phyloP scores from a whole-genome alignment of 2,329 filamentous ascomycete genomes.

The Cercospora canescens region DNA sequence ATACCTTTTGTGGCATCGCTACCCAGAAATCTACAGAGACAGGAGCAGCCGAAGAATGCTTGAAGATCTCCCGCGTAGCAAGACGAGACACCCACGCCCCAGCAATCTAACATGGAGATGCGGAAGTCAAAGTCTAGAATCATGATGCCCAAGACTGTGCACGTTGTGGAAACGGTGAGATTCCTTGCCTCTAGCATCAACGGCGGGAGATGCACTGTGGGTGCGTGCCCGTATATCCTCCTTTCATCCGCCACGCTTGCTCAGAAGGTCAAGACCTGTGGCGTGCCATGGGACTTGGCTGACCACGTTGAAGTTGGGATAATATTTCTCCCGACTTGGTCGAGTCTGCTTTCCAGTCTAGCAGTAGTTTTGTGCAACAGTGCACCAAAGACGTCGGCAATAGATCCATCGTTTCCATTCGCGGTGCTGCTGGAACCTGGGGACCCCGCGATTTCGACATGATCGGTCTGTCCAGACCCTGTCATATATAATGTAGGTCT shows the following conservation, averaged over 20 bases:
- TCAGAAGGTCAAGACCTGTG: slow-evolving; percentile 3
- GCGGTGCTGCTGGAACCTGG: background rate
- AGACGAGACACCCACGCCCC: background rate
- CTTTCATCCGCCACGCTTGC: background rate
- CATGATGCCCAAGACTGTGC: background rate
- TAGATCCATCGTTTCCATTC: background rate
- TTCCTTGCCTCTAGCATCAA: background rate
- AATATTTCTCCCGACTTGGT: slow-evolving; percentile 2
- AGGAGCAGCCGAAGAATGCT: background rate
- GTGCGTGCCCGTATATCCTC: background rate
- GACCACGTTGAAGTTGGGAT: background rate
- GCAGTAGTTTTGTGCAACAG: background rate
- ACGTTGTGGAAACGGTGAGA: background rate
- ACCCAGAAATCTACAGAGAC: background rate
- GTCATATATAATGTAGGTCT: background rate
- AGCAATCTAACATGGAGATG: no score
- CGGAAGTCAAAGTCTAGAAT: background rate
- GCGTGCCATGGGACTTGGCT: slow-evolving; percentile 6
- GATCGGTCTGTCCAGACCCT: background rate
- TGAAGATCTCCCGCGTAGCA: background rate
- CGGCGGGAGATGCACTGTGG: background rate
- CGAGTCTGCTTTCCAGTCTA: background rate
- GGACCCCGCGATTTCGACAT: background rate
- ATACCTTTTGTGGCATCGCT: background rate
- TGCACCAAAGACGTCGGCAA: background rate